Evolutionary conservation across 2,329 filamentous ascomycete species (phyloP).

Genomic region (Ambrosiella cleistominuta): DNA sequence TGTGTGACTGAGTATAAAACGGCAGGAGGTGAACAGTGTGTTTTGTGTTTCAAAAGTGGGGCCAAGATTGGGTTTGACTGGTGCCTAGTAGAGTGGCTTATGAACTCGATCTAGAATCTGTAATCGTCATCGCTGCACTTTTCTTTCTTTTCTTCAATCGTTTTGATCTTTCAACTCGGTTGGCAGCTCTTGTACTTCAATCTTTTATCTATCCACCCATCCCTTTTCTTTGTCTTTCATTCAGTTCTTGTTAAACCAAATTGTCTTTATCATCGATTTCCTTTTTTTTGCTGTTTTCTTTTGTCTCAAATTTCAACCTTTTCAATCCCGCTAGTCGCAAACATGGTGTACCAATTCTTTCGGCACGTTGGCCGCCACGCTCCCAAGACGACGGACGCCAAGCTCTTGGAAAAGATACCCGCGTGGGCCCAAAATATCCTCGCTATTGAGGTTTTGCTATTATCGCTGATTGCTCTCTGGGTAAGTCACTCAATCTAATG

Average conservation of each 20-base stretch:
- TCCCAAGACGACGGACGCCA: background rate
- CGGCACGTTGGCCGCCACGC: slow-evolving; percentile 1
- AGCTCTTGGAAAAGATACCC: slow-evolving; percentile 4
- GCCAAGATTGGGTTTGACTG: no score
- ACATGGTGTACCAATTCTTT: slow-evolving; percentile 1
- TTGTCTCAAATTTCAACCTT: background rate
- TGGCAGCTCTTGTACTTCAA: no score
- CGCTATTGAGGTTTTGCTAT: background rate
- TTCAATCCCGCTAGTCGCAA: background rate
- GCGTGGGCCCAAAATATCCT: slow-evolving; percentile 1
- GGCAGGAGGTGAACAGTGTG: no score
- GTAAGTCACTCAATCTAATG: background rate
- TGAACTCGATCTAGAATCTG: no score
- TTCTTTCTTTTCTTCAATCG: no score
- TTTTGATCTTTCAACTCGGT: no score
- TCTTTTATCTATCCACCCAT: background rate
- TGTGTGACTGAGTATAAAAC: no score
- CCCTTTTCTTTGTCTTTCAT: background rate
- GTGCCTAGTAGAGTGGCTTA: no score
- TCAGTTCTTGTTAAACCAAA: background rate
- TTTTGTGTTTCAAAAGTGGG: no score
- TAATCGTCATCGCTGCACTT: background rate
- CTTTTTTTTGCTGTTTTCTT: background rate
- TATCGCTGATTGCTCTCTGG: slow-evolving; percentile 8
- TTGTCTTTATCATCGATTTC: background rate